These are phyloP conservation scores for Tillandsia fasciculata DNA, from an alignment of 176 grass and related monocot species.

Conservation along the genomic window DNA sequence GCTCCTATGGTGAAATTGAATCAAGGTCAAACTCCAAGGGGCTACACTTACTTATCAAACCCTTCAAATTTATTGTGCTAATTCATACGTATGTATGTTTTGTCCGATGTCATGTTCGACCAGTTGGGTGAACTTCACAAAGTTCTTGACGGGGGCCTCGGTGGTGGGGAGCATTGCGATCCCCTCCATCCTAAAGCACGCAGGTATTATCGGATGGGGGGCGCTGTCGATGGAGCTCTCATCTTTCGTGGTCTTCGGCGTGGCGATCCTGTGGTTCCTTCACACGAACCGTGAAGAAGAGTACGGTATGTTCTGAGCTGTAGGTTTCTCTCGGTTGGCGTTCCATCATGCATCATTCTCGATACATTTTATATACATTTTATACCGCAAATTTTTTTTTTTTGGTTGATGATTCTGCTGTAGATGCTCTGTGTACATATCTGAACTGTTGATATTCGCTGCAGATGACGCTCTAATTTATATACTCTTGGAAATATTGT, in stretches of 20 bases:
- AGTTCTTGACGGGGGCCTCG: conserved; percentile 78
- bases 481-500: too few relatives aligned
- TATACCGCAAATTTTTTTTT: too few relatives aligned
- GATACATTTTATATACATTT: too few relatives aligned
- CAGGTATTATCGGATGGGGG: conserved; percentile 74
- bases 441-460: too few relatives aligned
- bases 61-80: too few relatives aligned
- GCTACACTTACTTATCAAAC: too few relatives aligned
- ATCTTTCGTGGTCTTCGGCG: conserved; percentile 66
- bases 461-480: too few relatives aligned
- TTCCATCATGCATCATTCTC: background rate
- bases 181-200: conserved; percentile 79
- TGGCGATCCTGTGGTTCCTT: conserved; percentile 57
- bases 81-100: too few relatives aligned
- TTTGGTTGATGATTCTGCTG: too few relatives aligned
- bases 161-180: conserved; percentile 89
- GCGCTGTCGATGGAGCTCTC: conserved; percentile 87
- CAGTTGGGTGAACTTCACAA: conserved; percentile 92
- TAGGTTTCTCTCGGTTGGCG: background rate
- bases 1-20: too few relatives aligned
- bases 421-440: too few relatives aligned
- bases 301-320: conserved; percentile 32
- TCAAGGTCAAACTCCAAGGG: too few relatives aligned
- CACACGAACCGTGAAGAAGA: conserved; percentile 55
- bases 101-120: background rate